Conservation (phyloP, 805 yeast species). For the Phaffomyces antillensis region DNA sequence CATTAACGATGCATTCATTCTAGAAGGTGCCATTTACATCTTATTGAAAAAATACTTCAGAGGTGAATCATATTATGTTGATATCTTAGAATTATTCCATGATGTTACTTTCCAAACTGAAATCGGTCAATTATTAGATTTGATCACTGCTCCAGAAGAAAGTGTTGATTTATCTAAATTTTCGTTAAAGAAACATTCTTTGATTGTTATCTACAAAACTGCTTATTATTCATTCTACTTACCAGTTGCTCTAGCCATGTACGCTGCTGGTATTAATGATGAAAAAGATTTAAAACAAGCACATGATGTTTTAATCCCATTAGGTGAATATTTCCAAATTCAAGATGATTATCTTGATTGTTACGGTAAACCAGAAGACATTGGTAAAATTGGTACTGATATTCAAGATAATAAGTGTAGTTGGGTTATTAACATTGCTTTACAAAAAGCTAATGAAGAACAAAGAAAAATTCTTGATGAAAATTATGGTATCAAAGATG, state of each 20-base stretch:
- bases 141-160: conserved; percentile 96
- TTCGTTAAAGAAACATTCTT: conserved; percentile 83
- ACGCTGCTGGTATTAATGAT: conserved; percentile 70
- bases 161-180: conserved; percentile 83
- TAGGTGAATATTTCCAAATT: conserved; percentile 97
- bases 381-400: conserved; percentile 98
- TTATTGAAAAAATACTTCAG: conserved; percentile 86
- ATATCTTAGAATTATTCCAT: conserved; percentile 88
- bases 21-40: conserved; percentile 89
- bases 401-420: conserved; percentile 97
- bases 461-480: conserved; percentile 79
- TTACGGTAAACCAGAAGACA: conserved; percentile 94
- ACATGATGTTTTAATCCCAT: conserved; percentile 77
- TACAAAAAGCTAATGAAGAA: conserved; percentile 65
- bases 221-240: conserved; percentile 96
- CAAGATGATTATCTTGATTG: conserved; percentile 97
- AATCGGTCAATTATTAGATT: conserved; percentile 90
- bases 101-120: conserved; percentile 97
- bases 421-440: conserved; percentile 94
- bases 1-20: conserved; percentile 94
- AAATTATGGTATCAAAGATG: conserved; percentile 84
- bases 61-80: conserved; percentile 75
- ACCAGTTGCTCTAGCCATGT: conserved; percentile 97
- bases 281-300: conserved; percentile 82
- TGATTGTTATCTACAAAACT: conserved; percentile 93